Percentiles rank a stretch among this genome's conserved stretches.
Conservation (phyloP, 768 basidiomycete genomes). For the Psilocybe azurescens region DNA sequence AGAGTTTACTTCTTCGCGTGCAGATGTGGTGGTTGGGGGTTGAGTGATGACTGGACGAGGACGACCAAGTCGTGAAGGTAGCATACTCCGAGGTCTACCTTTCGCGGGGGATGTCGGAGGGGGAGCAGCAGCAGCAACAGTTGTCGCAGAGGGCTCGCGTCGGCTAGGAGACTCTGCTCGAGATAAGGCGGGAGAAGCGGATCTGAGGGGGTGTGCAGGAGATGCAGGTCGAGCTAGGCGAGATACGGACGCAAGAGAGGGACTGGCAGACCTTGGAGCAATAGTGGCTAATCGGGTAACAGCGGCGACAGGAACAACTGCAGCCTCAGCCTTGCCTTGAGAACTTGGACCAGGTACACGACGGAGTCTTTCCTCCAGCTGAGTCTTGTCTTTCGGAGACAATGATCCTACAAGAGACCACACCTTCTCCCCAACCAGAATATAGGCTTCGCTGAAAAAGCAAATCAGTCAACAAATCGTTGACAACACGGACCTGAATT, state of each 20-base stretch:
- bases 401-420: constrained; percentile 80
- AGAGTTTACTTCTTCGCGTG: constrained; percentile 30
- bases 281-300: constrained; percentile 47
- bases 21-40: constrained; percentile 14
- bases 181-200: constrained; percentile 48
- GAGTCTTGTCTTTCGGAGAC: constrained; percentile 87
- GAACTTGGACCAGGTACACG: constrained; percentile 75
- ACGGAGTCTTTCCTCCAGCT: constrained; percentile 87
- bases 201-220: constrained; percentile 43
- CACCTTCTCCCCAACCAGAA: constrained; percentile 83
- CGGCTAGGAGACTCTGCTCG: constrained; percentile 52
- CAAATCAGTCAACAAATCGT: constrained; percentile 15
- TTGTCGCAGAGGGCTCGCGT: constrained; percentile 26
- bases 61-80: constrained; percentile 77
- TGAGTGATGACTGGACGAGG: constrained; percentile 57
- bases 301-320: constrained; percentile 54
- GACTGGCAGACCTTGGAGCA: constrained; percentile 39
- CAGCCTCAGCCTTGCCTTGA: constrained; percentile 44
- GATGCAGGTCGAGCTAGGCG: constrained; percentile 53
- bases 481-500: constrained; percentile 1
- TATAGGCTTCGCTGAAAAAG: constrained; percentile 74
- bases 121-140: constrained; percentile 25
- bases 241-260: constrained; percentile 35
- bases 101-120: constrained; percentile 50
- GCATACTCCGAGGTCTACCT: constrained; percentile 64